These are phyloP conservation scores for Epichloe typhina DNA, from an alignment of 2,329 filamentous ascomycete species.

Conservation along the genomic window DNA sequence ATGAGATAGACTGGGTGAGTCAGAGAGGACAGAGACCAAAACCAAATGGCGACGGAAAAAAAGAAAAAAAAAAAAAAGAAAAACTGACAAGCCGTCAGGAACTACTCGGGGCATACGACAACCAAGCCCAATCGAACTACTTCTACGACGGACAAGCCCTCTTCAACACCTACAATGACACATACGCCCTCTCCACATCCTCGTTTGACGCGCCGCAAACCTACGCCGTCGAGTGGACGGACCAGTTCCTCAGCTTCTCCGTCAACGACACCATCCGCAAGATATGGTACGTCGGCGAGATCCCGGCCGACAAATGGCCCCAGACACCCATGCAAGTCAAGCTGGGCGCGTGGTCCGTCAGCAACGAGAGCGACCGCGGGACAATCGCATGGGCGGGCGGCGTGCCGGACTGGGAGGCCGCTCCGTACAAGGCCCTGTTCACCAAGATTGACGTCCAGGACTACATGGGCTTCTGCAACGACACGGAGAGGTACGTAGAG, in stretches of 20 bases:
- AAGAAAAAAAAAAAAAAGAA: neutral
- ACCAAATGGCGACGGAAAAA: neutral
- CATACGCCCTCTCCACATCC: slow-evolving; percentile 29
- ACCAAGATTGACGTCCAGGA: slow-evolving; percentile 16
- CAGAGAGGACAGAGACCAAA: too few species aligned
- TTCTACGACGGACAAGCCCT: slow-evolving; percentile 53
- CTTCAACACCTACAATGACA: slow-evolving; percentile 36
- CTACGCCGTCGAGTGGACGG: slow-evolving; percentile 56
- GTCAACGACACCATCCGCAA: slow-evolving; percentile 33
- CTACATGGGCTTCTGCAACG: slow-evolving; percentile 16
- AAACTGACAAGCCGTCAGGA: slow-evolving; percentile 8
- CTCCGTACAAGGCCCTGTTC: slow-evolving; percentile 15
- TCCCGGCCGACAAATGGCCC: slow-evolving; percentile 40
- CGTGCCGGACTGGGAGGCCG: slow-evolving; percentile 18
- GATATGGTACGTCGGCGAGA: slow-evolving; percentile 27
- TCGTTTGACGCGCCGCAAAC: slow-evolving; percentile 38
- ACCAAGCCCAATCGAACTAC: slow-evolving; percentile 69
- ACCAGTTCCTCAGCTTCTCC: slow-evolving; percentile 43
- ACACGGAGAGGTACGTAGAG: slow-evolving; percentile 10
- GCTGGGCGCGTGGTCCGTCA: slow-evolving; percentile 44
- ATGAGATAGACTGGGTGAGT: slow-evolving; percentile 47
- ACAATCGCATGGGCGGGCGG: slow-evolving; percentile 59
- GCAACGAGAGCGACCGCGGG: slow-evolving; percentile 36
- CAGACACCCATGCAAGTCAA: slow-evolving; percentile 58
- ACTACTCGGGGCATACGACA: slow-evolving; percentile 17